Evolutionary conservation across 306 rosid species (phyloP).

Genomic region (Begonia loranthoides): DNA sequence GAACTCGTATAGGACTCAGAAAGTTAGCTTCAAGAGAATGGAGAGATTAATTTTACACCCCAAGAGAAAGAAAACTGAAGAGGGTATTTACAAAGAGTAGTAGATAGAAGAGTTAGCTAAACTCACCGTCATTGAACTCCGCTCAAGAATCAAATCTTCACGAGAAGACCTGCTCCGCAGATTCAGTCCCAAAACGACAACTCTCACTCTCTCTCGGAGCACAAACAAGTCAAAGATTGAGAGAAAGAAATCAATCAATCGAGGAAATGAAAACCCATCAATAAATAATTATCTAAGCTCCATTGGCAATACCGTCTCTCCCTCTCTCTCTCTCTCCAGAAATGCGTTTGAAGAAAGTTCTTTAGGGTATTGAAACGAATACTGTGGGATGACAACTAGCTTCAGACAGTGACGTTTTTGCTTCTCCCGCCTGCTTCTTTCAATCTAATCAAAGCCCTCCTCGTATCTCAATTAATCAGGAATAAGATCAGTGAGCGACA

Average conservation of each 20-base stretch:
- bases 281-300: not conserved
- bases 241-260: not conserved
- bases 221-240: not conserved
- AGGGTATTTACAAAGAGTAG: slow-evolving; percentile 1
- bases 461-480: too few relatives aligned
- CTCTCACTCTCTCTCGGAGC: slow-evolving; percentile 1
- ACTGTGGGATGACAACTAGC: not conserved
- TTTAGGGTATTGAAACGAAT: not conserved
- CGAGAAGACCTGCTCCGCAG: slow-evolving; percentile 2
- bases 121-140: slow-evolving; percentile 17
- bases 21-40: too few relatives aligned
- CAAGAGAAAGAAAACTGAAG: not conserved
- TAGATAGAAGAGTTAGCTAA: not conserved
- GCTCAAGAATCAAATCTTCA: not conserved
- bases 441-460: too few relatives aligned
- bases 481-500: too few relatives aligned
- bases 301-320: not conserved
- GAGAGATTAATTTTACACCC: too few relatives aligned
- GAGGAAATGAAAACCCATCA: not conserved
- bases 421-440: too few relatives aligned
- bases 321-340: not conserved
- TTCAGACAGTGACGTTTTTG: not conserved
- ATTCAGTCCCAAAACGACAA: not conserved
- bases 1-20: too few relatives aligned
- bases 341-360: not conserved